These are phyloP conservation scores for Dryas integrifolia DNA, from an alignment of 331 rosid genomes.

Conservation along the genomic window DNA sequence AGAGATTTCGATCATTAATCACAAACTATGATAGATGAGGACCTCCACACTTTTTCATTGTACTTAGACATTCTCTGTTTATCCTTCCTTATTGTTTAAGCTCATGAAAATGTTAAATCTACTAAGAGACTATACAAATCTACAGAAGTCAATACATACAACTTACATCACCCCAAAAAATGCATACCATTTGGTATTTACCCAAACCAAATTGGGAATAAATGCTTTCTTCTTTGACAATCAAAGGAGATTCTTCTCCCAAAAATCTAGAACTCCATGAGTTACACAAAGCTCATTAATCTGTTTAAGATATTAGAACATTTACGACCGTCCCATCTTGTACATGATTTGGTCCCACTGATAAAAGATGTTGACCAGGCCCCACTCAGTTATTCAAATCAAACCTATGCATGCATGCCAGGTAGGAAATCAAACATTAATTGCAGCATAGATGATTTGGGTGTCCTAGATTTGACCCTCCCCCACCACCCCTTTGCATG, in stretches of 20 bases:
- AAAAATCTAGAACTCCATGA: conserved; percentile 34
- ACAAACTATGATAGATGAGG: too few relatives aligned
- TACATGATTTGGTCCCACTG: conserved; percentile 37
- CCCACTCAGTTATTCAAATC: conserved; percentile 27
- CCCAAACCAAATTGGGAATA: conserved; percentile 53
- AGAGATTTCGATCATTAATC: too few relatives aligned
- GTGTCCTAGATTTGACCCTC: conserved; percentile 31
- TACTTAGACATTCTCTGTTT: too few relatives aligned
- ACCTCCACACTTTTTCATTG: too few relatives aligned
- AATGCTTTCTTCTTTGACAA: conserved; percentile 87
- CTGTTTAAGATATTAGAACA: conserved; percentile 15
- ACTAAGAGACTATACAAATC: too few relatives aligned
- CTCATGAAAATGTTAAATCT: too few relatives aligned
- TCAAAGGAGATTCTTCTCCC: conserved; percentile 65
- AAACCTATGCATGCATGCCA: conserved; percentile 36
- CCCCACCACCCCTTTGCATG: conserved; percentile 35
- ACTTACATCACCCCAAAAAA: not conserved
- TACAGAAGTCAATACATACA: too few relatives aligned
- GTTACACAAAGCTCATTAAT: conserved; percentile 26
- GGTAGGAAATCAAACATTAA: conserved; percentile 30
- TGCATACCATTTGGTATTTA: conserved; percentile 27
- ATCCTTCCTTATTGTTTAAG: too few relatives aligned
- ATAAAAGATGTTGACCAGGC: conserved; percentile 36
- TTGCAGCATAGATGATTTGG: conserved; percentile 31
- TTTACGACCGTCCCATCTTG: conserved; percentile 25